Evolutionary conservation across 2,329 filamentous ascomycete genomes (phyloP), one percentile per base, ranked within the genome.

Genomic region (Curvularia hawaiiensis): DNA sequence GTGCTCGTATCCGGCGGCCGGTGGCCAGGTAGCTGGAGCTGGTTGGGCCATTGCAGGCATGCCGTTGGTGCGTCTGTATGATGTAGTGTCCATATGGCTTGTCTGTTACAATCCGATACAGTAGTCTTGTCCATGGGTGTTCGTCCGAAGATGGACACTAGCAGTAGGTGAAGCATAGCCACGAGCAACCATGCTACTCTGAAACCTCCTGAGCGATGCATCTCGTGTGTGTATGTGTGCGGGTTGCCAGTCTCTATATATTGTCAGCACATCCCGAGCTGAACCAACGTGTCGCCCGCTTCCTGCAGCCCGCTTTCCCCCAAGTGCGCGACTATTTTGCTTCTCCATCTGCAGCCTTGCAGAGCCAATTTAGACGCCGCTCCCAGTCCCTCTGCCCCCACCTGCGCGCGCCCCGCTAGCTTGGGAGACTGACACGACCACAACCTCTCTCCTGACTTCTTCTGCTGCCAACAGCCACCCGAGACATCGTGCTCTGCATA

Each of bases 371-470:
- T 56, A 39, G 46, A 59, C 58, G 63, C 65, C 55, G 64, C 64
- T 61, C 53, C 26, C 26, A 28, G 26, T 28, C 26, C 63, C 54
- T 55, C 54, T 50, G 47, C 53, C 62, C 58, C 62, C 61, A 64
- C 63, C 61, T 68, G 64, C 59, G 59, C 60, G 59, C 66, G 65
- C 65, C 66, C 68, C 68, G 62, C 69, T 65, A 64, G 58, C 53
- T 35, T 50, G 40, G 9, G 52, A 58, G 30, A 60, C 58, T 60
- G 56, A 63, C 61, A 62, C 60, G 56, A 63, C 58, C 60, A 66
- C 59, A 52, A 59, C 48, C 54, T 52, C 56, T 64, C 63, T 64
- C 66, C 67, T 65, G 62, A 65, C 49, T 54, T 53, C 58, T 53
- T 56, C 50, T 45, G 56, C 61, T 65, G 60, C 44, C 61, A 64